Base-by-base conservation (phyloP, 78 protist species). In the Goniomonas avonlea region DNA sequence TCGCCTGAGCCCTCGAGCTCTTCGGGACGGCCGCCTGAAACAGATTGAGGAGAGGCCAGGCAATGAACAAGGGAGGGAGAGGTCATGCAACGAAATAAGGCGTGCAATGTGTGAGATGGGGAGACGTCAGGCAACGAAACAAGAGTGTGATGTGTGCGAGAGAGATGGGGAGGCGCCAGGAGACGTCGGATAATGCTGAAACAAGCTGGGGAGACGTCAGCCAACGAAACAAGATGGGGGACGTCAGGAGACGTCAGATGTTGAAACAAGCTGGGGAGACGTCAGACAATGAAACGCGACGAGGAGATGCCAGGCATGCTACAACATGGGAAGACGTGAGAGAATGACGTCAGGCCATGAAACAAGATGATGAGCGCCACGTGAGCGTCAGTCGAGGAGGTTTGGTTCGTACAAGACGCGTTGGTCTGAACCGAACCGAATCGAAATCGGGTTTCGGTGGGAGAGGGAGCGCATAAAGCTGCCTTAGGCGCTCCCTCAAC, bases 1-100 rank as follows among this genome's bases (percentile, higher is more conserved):
- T 96, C 98, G 80, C 97, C 98, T 1, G 91, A 75, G 35, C 86
- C 96, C 2, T 63, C 35, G 27, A 59, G 15, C 40, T 3, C 18
- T 38, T 63, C 70, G 25, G 20, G 4, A 37, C 35, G 9, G 31
- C 15, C 4, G 21, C 3, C 43, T 29, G 5, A 20, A 5, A 32
- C 48, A 5, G 70, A n/a, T n/a, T n/a, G 40, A 25, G 40, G 21
- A 47, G 63, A 37, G 21, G 60, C 23, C 60, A 4, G 60, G 32
- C 53, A 15, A 45, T 45, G 53, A 45, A 45, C 25, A 45, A 21
- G 60, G 60, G 60, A 25, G 13, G 60, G 60, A 21, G 32, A 55
- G 60, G 60, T 17, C 34, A 21, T 11, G 60, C 7, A 25, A 21
- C 60, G 60, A 55, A 45, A 15, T 15, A 17, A 9, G 15, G 53